Evolutionary conservation across 2,329 filamentous ascomycete species (phyloP), one percentile per base, ranked within the genome.

Genomic region (Alternaria tenuissima): DNA sequence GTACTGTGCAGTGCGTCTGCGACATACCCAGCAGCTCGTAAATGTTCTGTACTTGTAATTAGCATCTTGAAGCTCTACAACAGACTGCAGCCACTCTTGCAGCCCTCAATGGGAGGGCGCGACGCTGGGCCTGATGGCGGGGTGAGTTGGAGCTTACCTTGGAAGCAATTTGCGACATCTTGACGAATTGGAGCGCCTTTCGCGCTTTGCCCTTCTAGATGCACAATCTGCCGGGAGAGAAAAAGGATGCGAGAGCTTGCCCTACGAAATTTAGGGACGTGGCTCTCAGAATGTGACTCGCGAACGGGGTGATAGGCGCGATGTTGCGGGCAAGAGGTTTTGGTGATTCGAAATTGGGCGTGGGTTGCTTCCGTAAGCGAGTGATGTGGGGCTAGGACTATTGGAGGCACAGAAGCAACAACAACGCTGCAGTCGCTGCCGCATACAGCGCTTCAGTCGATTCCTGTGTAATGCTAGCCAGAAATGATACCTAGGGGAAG

Each of bases 11-110:
- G 24, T 54, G 52, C 42, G 57, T 57, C 53, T 34, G 54, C 39
- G 51, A 70, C 78, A 71, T 96, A 98, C 95, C 94, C 88, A 99
- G 93, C 86, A 96, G 90, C 88, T 95, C 94, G 88, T 92, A 98
- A 79, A 92, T 90, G 88, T 99, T 99, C 95, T 98, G 71, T 51
- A 58, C 63, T 55, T 48, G 48, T 63, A 62, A 72, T 85, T 72
- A 85, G 81, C 67, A 49, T 38, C 56, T 48, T 59, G 56, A 39
- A 16, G 42, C 46, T 41, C 42, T 39, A 53, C 51, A 53, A 34
- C 44, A 42, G 52, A 22, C 43, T 38, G 42, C 36, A 9, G 24
- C 16, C 41, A 12, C 26, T 34, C 20, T 12, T 57, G 60, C 54
- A 58, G 41, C 52, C 41, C 38, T 47, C 57, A 61, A 64, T 62